Evolutionary conservation across 2,329 filamentous ascomycete species (phyloP), one percentile per base, ranked within the genome.

Genomic region (Exserohilum turcica): DNA sequence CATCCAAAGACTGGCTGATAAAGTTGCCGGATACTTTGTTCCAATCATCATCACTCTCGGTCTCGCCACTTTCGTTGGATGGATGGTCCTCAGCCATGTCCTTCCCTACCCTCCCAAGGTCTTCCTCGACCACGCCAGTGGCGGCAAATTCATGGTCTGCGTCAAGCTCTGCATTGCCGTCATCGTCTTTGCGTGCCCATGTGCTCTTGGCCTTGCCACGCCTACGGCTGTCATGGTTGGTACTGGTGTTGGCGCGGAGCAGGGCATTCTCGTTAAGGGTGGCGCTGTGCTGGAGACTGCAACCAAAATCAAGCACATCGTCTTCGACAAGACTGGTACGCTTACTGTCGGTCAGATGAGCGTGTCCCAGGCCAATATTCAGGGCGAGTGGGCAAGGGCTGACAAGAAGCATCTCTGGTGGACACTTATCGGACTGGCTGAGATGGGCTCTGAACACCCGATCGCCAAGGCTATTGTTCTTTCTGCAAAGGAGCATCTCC

Each of bases 221-320:
- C 94, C 94, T 2, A 99, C 94, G 0, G 94, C 94, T 2, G 92
- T 99, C 72, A 97, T 99, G 94, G 94, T 99, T 27, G 94, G 94
- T 37, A 97, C 94, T n/a, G 94, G 94, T 54, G 87, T 97, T 28
- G 94, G 94, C 44, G 94, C 94, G 2, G 90, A 97, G 75, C 89
- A 96, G 64, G 94, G 94, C 19, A 99, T 99, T 64, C 80, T 99
- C n/a, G 92, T 97, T 73, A 99, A 99, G 77, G 93, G 94, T 48
- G 94, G 94, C 50, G 92, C 91, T 35, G 92, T 92, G 27, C 80
- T 99, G 3, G 93, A 99, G 78, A 91, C 86, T 4, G 90, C 92
- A 0, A 97, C 92, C 7, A 93, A 91, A 74, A 84, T 97, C 61
- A 95, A 88, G 1, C 89, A 96, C 64, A 84, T 97, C 16, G 89